These are phyloP conservation scores for Krasilnikovozyma curviuscula DNA, from an alignment of 768 basidiomycete species.

Conservation along the genomic window DNA sequence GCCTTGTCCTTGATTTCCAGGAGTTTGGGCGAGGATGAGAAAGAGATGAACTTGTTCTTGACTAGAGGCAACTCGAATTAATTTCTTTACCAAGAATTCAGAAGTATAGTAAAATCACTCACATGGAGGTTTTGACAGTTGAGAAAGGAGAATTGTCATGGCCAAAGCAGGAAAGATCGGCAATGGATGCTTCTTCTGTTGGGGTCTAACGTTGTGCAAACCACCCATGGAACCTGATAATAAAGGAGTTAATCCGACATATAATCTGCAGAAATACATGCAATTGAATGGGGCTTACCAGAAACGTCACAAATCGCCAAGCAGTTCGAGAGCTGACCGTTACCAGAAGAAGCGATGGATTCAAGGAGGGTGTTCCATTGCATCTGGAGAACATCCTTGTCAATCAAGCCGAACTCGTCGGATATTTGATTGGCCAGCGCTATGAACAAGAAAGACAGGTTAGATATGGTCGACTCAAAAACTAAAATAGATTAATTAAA, in stretches of 20 bases:
- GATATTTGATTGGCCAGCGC: conserved; percentile 17
- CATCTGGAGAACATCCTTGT: conserved; percentile 36
- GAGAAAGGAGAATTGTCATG: conserved; percentile 46
- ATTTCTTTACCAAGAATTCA: no score
- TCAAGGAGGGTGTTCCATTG: conserved; percentile 48
- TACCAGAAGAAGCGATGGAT: conserved; percentile 31
- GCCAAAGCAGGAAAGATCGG: conserved; percentile 47
- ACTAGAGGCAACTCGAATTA: no score
- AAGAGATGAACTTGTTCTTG: conserved; percentile 47
- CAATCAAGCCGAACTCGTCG: conserved; percentile 16
- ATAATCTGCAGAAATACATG: no score
- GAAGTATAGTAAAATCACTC: no score
- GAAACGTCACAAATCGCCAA: conserved; percentile 57
- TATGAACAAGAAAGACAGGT: conserved; percentile 16
- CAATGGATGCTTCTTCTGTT: conserved; percentile 6
- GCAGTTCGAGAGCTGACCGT: conserved; percentile 40
- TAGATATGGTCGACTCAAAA: neutral
- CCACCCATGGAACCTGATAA: conserved; percentile 54
- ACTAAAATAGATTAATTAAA: neutral
- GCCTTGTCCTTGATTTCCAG: conserved; percentile 31
- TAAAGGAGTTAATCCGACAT: no score
- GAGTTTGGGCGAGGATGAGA: conserved; percentile 37
- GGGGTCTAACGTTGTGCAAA: neutral
- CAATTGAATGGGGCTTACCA: no score
- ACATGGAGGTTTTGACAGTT: conserved; percentile 47